Evolutionary conservation across 352 stramenopile genomes (phyloP).

Genomic region (Phytophthora hybrid): DNA sequence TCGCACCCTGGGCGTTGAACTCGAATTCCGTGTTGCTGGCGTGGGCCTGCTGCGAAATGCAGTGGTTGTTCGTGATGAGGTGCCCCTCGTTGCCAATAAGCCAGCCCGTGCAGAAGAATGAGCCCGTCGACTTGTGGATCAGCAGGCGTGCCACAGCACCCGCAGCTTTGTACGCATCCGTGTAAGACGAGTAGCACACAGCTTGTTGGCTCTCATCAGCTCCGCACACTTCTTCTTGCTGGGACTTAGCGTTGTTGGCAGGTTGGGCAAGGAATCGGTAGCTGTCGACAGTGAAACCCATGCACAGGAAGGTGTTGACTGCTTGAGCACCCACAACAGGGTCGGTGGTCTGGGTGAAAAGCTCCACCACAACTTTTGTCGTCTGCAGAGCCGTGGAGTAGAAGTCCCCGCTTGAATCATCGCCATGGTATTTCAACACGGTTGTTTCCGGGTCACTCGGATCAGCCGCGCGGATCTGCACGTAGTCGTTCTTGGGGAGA

Average conservation of each 20-base stretch:
- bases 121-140: slow-evolving; percentile 64
- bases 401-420: slow-evolving; percentile 40
- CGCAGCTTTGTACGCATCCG: slow-evolving; percentile 29
- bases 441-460: slow-evolving; percentile 34
- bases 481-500: slow-evolving; percentile 60
- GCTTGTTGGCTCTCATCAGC: slow-evolving; percentile 70
- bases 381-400: slow-evolving; percentile 50
- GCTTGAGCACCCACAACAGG: slow-evolving; percentile 29
- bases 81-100: slow-evolving; percentile 78
- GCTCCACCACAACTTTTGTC: slow-evolving; percentile 54
- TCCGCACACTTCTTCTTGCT: slow-evolving; percentile 65
- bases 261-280: slow-evolving; percentile 49
- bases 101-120: slow-evolving; percentile 81
- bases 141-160: slow-evolving; percentile 65
- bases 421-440: slow-evolving; percentile 46
- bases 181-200: slow-evolving; percentile 48
- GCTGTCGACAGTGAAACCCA: slow-evolving; percentile 60
- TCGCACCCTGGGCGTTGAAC: slow-evolving; percentile 59
- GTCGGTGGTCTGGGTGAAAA: slow-evolving; percentile 44
- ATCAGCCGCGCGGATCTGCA: slow-evolving; percentile 53
- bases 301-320: slow-evolving; percentile 41
- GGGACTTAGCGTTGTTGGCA: slow-evolving; percentile 29
- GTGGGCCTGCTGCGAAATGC: slow-evolving; percentile 58
- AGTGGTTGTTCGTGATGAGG: slow-evolving; percentile 84
- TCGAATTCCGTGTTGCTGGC: slow-evolving; percentile 71